Conservation (phyloP, 2,329 filamentous ascomycete genomes). For the Colletotrichum sp. region DNA sequence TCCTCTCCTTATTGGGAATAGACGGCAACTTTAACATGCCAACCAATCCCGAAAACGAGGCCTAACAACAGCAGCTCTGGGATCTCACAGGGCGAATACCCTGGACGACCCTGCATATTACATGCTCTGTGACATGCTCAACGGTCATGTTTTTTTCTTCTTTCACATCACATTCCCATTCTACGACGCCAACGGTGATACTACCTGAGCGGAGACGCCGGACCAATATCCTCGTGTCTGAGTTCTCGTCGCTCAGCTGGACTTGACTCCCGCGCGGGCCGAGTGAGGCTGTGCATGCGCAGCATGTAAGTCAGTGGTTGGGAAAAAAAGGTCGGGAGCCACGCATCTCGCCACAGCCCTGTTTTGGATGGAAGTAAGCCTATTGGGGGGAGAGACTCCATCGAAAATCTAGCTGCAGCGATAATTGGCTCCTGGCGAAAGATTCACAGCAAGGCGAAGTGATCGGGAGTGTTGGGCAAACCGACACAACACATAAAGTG, state of each 20-base stretch:
- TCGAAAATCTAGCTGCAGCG: background rate
- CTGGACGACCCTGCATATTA: background rate
- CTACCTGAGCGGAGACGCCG: background rate
- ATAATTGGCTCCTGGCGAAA: background rate
- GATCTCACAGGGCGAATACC: background rate
- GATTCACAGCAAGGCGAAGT: background rate
- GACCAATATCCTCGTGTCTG: background rate
- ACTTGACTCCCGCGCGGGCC: background rate
- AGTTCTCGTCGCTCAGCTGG: background rate
- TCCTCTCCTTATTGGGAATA: background rate
- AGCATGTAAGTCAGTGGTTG: background rate
- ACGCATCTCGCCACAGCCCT: background rate
- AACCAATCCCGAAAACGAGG: background rate
- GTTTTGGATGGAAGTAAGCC: background rate
- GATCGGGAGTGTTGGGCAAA: background rate
- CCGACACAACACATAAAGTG: background rate
- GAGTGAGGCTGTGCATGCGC: conserved; percentile 2
- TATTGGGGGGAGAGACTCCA: background rate
- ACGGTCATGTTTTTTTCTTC: background rate
- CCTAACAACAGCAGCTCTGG: background rate
- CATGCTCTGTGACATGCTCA: background rate
- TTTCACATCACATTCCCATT: background rate
- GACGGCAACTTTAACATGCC: background rate
- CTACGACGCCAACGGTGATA: background rate
- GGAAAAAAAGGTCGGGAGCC: background rate